Base-by-base conservation (phyloP, 164 flowering plant genomes). In the Chimonanthus salicifolius region DNA sequence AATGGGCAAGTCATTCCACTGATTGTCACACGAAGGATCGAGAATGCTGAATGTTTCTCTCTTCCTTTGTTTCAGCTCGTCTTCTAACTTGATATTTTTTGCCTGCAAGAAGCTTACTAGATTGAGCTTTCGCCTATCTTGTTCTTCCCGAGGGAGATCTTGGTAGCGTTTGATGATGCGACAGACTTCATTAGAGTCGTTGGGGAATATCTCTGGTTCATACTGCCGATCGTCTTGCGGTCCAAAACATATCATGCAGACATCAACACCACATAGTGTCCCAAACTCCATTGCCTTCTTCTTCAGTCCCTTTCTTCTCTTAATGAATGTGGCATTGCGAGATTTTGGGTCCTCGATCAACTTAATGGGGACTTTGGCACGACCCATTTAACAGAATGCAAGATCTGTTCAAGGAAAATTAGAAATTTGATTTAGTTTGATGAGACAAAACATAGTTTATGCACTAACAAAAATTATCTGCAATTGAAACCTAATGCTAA, bases 261-360 rank as follows among this genome's bases (percentile, higher is more conserved):
- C 69, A 51, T 77, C 74, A 7, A 82, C 80, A 3, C 64, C 82
- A 33, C 84, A 82, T 0, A 82, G 77, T 9, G 74, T 82, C 0
- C 78, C 62, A 69, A 82, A 79, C 21, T 82, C 84, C 0, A 64
- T 43, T 3, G 70, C 65, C 49, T 82, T 82, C 69, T 82, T 82
- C 54, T 65, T 58, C 71, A 82, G 45, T 0, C 82, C 76, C 21
- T 51, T 69, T 62, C 46, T 76, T 49, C 84, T 50, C 21, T 76
- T 82, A 11, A 21, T 63, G 51, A 74, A 79, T 0, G 82, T 82
- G 4, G 49, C 7, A 4, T 54, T 45, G 4, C 84, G 80, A 13
- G 72, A 21, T 49, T 68, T 76, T n/a, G 74, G 74, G 1, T 76
- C 67, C 2, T 15, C 7, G 5, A 79, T 79, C 5, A 74, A 62